Evolutionary conservation across 768 basidiomycete species (phyloP).

Genomic region (Fomitopsis serialis): DNA sequence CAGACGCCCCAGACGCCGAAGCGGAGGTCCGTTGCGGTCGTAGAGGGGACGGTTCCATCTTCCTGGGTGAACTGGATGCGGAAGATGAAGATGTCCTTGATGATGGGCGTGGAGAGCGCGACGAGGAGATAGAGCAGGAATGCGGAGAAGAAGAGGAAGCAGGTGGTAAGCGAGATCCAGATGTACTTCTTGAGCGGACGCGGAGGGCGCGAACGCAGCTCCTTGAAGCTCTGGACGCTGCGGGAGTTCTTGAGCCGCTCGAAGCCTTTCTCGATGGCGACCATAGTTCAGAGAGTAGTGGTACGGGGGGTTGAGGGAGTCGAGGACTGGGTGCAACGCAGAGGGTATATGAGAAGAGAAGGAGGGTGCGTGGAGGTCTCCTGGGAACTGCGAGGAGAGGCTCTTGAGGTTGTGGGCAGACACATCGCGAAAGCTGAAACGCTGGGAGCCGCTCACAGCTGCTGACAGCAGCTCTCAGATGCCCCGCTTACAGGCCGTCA

Average conservation of each 20-base stretch:
- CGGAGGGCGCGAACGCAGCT: conserved; percentile 3
- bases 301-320: conserved; percentile 3
- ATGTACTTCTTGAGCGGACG: conserved; percentile 31
- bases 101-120: conserved; percentile 70
- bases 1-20: conserved; percentile 87
- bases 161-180: conserved; percentile 40
- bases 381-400: not conserved
- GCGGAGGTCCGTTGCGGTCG: conserved; percentile 52
- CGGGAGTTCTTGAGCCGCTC: conserved; percentile 2
- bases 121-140: conserved; percentile 77
- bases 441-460: too few relatives aligned
- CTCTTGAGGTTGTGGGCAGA: not conserved
- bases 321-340: not conserved
- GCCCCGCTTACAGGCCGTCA: too few relatives aligned
- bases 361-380: not conserved
- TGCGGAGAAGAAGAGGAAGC: conserved; percentile 46
- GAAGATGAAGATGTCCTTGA: conserved; percentile 62
- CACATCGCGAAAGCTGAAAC: too few relatives aligned
- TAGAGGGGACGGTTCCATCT: conserved; percentile 33
- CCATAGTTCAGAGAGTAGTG: not conserved
- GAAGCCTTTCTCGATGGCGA: not conserved
- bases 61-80: conserved; percentile 34
- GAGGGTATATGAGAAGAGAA: not conserved
- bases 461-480: too few relatives aligned
- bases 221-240: not conserved